These are phyloP conservation scores for Andrographis paniculata DNA, from an alignment of 305 asterid genomes.

Conservation along the genomic window DNA sequence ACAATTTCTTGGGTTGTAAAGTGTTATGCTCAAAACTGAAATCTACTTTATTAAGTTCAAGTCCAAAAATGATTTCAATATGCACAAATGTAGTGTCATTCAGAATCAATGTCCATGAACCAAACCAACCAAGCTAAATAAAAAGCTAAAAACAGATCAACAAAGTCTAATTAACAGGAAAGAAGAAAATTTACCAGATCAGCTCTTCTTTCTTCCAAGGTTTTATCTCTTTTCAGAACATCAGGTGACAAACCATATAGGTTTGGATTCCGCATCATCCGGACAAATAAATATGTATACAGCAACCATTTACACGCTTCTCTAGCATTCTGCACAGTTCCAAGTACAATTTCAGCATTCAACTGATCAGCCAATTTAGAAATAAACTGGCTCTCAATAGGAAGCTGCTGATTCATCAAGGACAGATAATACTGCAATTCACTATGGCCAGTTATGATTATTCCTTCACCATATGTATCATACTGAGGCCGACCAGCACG, in stretches of 20 bases:
- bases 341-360: conserved; percentile 95
- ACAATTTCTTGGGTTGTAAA: too few species aligned
- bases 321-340: conserved; percentile 88
- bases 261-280: conserved; percentile 84
- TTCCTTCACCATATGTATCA: conserved; percentile 92
- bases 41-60: too few species aligned
- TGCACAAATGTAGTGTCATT: too few species aligned
- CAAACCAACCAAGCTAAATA: too few species aligned
- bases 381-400: conserved; percentile 88
- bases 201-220: conserved; percentile 80
- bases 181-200: conserved; percentile 51
- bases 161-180: too few species aligned
- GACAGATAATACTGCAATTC: conserved; percentile 81
- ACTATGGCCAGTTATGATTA: conserved; percentile 80
- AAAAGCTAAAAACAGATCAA: too few species aligned
- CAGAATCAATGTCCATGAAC: too few species aligned
- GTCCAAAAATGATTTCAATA: too few species aligned
- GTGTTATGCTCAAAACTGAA: too few species aligned
- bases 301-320: conserved; percentile 95
- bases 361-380: conserved; percentile 96
- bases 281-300: conserved; percentile 76
- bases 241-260: conserved; percentile 75
- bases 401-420: conserved; percentile 95
- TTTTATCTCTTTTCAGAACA: conserved; percentile 39
- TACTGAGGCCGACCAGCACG: conserved; percentile 99